Base-by-base conservation (phyloP, 176 grass and related monocot genomes). In the Cenchrus americanus region DNA sequence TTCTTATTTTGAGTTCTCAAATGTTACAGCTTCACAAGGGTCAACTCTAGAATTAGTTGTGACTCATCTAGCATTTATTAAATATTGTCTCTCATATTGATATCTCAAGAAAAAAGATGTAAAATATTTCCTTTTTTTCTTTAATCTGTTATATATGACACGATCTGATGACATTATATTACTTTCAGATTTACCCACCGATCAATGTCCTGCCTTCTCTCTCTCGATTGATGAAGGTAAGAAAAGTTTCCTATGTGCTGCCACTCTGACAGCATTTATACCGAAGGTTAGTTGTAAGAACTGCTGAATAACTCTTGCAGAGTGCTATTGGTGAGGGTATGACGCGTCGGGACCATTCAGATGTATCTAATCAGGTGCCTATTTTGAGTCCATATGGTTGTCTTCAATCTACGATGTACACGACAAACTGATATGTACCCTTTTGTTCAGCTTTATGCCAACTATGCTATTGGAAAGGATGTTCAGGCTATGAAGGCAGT, bases 261-360 rank as follows among this genome's bases (percentile, higher is more conserved):
- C 61, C 32, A 54, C 19, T 53, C 53, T 11, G n/a, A 24, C 58
- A 61, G n/a, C 7, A 41, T 75, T 60, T 43, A n/a, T 19, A 9
- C 32, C 68, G 40, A 46, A 69, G 66, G 5, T 76, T 83, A 43
- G 26, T 73, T 73, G 66, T 86, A 73, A 88, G 63, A 68, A 84
- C 2, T 50, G 34, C 27, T 47, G 27, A 47, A 86, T 79, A 69
- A 52, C 82, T 80, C 61, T 61, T 83, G 86, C 80, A 99, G 97
- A 99, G 97, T 94, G 97, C 97, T 86, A 99, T 99, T 84, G 97
- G 97, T 68, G 97, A 99, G 89, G 97, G 97, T 82, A 99, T 99
- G 97, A 99, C 97, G 55, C 93, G 97, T 46, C 86, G 89, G 21
- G 97, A 99, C 88, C 97, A 99, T 85, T 85, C 97, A 43, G 97